Evolutionary conservation across 306 rosid species (phyloP).

Genomic region (Citrullus colocynthis): DNA sequence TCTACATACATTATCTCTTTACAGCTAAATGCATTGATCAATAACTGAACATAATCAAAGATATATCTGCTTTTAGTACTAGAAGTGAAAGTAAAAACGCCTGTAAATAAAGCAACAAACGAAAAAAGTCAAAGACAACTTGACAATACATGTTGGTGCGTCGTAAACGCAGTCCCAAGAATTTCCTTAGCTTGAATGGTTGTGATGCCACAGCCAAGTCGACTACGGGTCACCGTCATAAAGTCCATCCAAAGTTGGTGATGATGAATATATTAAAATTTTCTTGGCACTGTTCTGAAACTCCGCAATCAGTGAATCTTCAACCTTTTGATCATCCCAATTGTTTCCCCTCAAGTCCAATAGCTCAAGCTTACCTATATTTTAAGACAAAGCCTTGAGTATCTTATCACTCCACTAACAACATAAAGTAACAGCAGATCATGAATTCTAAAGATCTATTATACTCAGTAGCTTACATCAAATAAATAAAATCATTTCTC

Average conservation of each 20-base stretch:
- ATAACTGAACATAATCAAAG: neutral
- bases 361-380: conserved; percentile 45
- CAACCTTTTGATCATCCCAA: conserved; percentile 33
- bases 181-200: neutral
- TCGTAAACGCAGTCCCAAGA: neutral
- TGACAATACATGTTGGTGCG: neutral
- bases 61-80: neutral
- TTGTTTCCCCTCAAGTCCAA: conserved; percentile 62
- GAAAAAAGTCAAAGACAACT: neutral
- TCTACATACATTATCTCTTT: neutral
- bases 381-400: neutral
- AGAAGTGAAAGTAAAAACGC: neutral
- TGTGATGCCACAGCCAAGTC: neutral
- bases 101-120: neutral
- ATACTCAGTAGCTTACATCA: neutral
- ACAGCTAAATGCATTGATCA: neutral
- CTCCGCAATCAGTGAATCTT: conserved; percentile 26
- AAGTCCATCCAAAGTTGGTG: conserved; percentile 22
- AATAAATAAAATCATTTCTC: neutral
- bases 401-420: neutral
- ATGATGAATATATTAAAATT: conserved; percentile 29
- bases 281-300: conserved; percentile 27
- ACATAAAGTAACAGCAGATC: neutral
- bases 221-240: conserved; percentile 67
- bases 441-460: neutral